Conservation (phyloP, 345 rosid genomes). For the Lepidium didymum region DNA sequence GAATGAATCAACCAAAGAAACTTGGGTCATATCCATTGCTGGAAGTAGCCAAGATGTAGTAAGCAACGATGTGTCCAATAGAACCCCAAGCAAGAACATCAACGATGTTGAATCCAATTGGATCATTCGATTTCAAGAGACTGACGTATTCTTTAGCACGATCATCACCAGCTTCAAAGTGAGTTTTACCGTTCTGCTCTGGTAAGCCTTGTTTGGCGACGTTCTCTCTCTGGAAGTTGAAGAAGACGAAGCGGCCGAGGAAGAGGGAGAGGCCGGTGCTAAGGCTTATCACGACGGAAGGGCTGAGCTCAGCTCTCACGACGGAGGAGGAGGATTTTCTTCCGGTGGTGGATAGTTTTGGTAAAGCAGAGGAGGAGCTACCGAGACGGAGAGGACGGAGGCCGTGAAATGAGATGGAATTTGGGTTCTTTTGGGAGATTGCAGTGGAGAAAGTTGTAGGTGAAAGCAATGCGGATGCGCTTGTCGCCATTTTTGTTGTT, state of each 20-base stretch:
- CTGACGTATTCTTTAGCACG: constrained; percentile 92
- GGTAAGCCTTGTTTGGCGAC: constrained; percentile 89
- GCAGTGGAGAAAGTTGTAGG: constrained; percentile 18
- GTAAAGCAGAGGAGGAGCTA: constrained; percentile 13
- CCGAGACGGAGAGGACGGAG: constrained; percentile 32
- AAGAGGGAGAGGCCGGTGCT: constrained; percentile 96
- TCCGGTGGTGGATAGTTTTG: constrained; percentile 15
- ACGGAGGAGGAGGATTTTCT: constrained; percentile 26
- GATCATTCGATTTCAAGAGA: constrained; percentile 92
- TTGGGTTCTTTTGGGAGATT: constrained; percentile 16
- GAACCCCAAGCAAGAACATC: constrained; percentile 99
- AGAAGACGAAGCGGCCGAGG: constrained; percentile 94
- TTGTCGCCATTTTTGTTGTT: constrained; percentile 28
- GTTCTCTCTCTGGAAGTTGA: constrained; percentile 98
- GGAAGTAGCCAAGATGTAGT: constrained; percentile 91
- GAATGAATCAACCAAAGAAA: constrained; percentile 45
- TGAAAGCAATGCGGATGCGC: constrained; percentile 27
- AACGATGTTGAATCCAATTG: constrained; percentile 89
- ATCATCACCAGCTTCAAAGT: constrained; percentile 89
- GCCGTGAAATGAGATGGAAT: constrained; percentile 35
- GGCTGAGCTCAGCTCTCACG: constrained; percentile 64
- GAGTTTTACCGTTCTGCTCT: constrained; percentile 89
- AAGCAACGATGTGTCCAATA: constrained; percentile 93
- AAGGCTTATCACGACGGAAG: constrained; percentile 77
- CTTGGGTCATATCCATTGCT: constrained; percentile 92